phyloP scores from a whole-genome alignment of 176 grass and related monocot genomes.

The Ensete glaucum region DNA sequence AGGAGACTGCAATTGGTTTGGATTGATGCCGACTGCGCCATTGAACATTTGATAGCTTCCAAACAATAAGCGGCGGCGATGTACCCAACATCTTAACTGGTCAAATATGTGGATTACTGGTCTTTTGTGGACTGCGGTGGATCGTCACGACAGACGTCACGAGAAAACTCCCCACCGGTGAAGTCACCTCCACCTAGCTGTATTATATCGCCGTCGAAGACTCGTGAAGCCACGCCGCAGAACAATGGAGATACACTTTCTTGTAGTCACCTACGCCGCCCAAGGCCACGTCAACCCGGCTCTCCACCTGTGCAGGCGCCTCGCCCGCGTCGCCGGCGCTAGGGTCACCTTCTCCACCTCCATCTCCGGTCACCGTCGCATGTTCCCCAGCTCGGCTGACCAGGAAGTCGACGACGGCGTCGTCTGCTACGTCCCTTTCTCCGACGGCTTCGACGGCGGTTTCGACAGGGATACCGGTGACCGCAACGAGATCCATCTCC shows the following conservation, averaged over 20 bases:
- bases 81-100: too few species aligned
- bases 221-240: neutral
- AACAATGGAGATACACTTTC: constrained; percentile 25
- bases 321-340: neutral
- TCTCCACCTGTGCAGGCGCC: constrained; percentile 1
- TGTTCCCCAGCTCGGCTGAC: constrained; percentile 20
- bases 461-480: neutral
- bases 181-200: too few species aligned
- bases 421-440: constrained; percentile 27
- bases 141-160: too few species aligned
- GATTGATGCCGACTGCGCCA: too few species aligned
- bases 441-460: constrained; percentile 32
- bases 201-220: too few species aligned
- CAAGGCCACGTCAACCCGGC: constrained; percentile 55
- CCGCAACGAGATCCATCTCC: neutral
- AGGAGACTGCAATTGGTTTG: too few species aligned
- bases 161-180: too few species aligned
- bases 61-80: too few species aligned
- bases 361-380: constrained; percentile 22
- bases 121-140: too few species aligned
- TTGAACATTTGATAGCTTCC: too few species aligned
- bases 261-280: constrained; percentile 30
- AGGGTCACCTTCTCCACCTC: constrained; percentile 9
- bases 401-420: constrained; percentile 11
- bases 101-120: too few species aligned